Percentiles rank a stretch among this genome's conserved stretches.
phyloP scores from a whole-genome alignment of 1,139 yeast species.

The Lodderomyces beijingensis region DNA sequence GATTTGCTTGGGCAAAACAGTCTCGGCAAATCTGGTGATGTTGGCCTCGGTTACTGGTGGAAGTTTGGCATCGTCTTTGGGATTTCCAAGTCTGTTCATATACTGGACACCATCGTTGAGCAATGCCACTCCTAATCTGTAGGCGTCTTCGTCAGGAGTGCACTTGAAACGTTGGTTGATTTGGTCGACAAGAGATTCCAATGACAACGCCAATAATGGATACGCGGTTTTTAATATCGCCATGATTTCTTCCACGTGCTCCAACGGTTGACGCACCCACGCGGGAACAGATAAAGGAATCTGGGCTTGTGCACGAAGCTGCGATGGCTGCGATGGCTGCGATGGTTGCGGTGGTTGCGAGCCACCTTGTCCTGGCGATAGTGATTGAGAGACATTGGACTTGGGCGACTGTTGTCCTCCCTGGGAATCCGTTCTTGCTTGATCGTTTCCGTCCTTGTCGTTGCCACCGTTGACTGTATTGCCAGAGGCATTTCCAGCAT shows the following conservation, averaged over 20 bases:
- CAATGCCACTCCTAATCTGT: constrained; percentile 85
- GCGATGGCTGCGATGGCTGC: constrained; percentile 6
- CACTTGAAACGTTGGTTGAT: constrained; percentile 92
- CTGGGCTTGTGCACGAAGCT: constrained; percentile 3
- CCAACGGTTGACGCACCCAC: constrained; percentile 72
- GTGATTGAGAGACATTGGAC: constrained; percentile 7
- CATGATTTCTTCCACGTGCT: constrained; percentile 91
- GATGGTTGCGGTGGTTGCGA: constrained; percentile 5
- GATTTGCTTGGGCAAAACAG: constrained; percentile 85
- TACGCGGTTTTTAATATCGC: constrained; percentile 93
- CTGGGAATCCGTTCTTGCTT: constrained; percentile 3
- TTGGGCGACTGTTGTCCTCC: constrained; percentile 10
- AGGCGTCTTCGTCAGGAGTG: constrained; percentile 94
- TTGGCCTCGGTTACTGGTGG: constrained; percentile 93
- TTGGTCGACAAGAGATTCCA: constrained; percentile 94
- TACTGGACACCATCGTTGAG: constrained; percentile 91
- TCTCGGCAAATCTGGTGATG: constrained; percentile 86
- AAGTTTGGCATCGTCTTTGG: constrained; percentile 80
- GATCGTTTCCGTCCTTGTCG: constrained; percentile 4
- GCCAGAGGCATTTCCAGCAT: constrained; percentile 1
- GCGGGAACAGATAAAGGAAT: constrained; percentile 11
- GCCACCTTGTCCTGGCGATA: constrained; percentile 12
- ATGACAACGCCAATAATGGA: constrained; percentile 85
- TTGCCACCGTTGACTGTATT: not conserved
- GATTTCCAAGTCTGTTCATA: constrained; percentile 78